These are phyloP conservation scores for Lepiota venenata DNA, from an alignment of 768 basidiomycete species.

Conservation along the genomic window DNA sequence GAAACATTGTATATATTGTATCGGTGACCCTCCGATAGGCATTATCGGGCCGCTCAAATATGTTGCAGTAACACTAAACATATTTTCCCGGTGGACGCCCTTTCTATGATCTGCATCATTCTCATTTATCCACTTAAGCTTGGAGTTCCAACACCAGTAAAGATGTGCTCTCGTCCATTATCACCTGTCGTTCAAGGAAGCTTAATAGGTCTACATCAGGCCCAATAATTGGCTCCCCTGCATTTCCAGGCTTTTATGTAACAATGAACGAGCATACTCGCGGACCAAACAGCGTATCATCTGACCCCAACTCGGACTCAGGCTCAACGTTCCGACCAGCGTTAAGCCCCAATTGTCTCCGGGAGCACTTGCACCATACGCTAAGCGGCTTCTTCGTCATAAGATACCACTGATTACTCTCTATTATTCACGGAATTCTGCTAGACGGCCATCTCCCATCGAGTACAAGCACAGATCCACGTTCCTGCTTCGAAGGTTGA, in stretches of 20 bases:
- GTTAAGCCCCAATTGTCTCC: constrained; percentile 63
- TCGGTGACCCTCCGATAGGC: too few relatives aligned
- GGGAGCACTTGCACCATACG: constrained; percentile 46
- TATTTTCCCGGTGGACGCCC: too few relatives aligned
- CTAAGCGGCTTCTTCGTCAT: constrained; percentile 49
- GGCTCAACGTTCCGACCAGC: constrained; percentile 72
- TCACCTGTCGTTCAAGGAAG: constrained; percentile 63
- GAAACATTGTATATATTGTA: too few relatives aligned
- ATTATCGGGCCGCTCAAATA: too few relatives aligned
- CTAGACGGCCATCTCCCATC: too few relatives aligned
- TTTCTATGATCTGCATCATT: constrained; percentile 55
- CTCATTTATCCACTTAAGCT: constrained; percentile 39
- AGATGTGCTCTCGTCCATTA: constrained; percentile 34
- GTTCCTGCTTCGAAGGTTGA: neutral
- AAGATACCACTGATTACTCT: constrained; percentile 43
- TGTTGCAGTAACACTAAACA: too few relatives aligned
- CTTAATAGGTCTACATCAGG: constrained; percentile 70
- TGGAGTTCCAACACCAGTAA: constrained; percentile 15
- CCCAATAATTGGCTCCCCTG: constrained; percentile 64
- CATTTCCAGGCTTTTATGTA: neutral
- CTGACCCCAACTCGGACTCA: constrained; percentile 67
- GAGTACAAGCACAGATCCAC: too few relatives aligned
- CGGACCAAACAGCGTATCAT: constrained; percentile 42
- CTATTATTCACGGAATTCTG: constrained; percentile 59
- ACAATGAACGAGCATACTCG: neutral